phyloP scores from a whole-genome alignment of 352 stramenopile genomes.

The Phytophthora capsici region DNA sequence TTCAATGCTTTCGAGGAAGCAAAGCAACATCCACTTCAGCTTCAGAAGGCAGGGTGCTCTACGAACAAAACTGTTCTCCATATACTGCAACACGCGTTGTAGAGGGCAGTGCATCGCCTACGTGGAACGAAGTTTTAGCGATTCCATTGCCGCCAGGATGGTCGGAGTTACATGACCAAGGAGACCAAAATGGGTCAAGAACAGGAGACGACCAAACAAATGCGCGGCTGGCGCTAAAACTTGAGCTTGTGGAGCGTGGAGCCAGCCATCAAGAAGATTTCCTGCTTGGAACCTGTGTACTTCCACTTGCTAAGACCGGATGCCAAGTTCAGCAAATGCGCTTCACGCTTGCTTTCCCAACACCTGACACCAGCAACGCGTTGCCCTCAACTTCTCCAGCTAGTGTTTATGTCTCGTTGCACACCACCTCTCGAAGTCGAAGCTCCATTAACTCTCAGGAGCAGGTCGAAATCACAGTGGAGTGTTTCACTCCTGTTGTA shows the following conservation, averaged over 20 bases:
- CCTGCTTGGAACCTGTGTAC: slow-evolving; percentile 40
- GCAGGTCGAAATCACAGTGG: slow-evolving; percentile 30
- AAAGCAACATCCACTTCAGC: neutral
- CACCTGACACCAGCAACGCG: neutral
- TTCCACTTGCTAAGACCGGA: slow-evolving; percentile 30
- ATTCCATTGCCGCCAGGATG: slow-evolving; percentile 59
- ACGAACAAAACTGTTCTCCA: slow-evolving; percentile 58
- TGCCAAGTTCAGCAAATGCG: slow-evolving; percentile 36
- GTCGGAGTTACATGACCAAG: slow-evolving; percentile 19
- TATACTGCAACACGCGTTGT: slow-evolving; percentile 73
- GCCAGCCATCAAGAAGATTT: slow-evolving; percentile 72
- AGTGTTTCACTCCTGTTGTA: slow-evolving; percentile 38
- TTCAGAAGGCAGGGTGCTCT: slow-evolving; percentile 33
- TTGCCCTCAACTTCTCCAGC: neutral
- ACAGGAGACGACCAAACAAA: neutral
- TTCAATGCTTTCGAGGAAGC: slow-evolving; percentile 16
- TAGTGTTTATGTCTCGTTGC: slow-evolving; percentile 30
- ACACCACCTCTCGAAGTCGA: slow-evolving; percentile 11
- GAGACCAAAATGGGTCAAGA: neutral
- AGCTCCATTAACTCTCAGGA: slow-evolving; percentile 8
- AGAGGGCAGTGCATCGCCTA: slow-evolving; percentile 37
- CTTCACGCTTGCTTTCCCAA: slow-evolving; percentile 37
- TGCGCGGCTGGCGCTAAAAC: slow-evolving; percentile 28
- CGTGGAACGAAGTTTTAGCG: slow-evolving; percentile 78
- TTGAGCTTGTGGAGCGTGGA: slow-evolving; percentile 73